These are phyloP conservation scores for Lactarius sanguifluus DNA, from an alignment of 768 basidiomycete genomes.

Conservation along the genomic window DNA sequence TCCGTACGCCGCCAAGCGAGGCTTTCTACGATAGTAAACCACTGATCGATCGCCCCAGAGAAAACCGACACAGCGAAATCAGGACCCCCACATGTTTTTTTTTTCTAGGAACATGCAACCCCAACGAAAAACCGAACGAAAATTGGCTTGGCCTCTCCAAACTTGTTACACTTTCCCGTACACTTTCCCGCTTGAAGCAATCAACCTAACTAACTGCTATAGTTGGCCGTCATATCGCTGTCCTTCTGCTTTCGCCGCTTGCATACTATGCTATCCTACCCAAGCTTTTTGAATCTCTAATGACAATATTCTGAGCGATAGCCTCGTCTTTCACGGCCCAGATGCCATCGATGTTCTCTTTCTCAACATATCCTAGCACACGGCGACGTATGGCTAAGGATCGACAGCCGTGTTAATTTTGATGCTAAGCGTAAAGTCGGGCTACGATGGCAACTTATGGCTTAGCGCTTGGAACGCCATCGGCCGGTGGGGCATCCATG, in stretches of 20 bases:
- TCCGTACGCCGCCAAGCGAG: neutral
- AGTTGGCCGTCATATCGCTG: conserved; percentile 4
- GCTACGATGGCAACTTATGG: conserved; percentile 46
- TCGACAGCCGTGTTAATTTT: conserved; percentile 62
- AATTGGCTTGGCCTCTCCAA: too few species aligned
- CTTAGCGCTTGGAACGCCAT: conserved; percentile 59
- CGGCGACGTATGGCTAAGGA: conserved; percentile 58
- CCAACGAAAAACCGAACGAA: too few species aligned
- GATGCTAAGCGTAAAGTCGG: conserved; percentile 59
- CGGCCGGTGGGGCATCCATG: conserved; percentile 64
- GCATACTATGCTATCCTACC: conserved; percentile 59
- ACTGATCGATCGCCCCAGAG: neutral
- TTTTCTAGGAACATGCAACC: too few species aligned
- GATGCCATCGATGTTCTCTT: conserved; percentile 61
- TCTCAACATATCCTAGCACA: conserved; percentile 55
- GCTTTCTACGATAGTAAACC: neutral
- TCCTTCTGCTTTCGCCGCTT: conserved; percentile 51
- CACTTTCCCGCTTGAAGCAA: too few species aligned
- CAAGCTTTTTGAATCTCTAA: conserved; percentile 52
- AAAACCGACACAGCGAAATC: neutral
- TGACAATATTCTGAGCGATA: conserved; percentile 56
- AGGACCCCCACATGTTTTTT: too few species aligned
- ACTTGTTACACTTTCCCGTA: too few species aligned
- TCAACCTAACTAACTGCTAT: too few species aligned
- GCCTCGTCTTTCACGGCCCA: conserved; percentile 59